Conservation (phyloP, 768 basidiomycete species). For the Leccinum imitatum region DNA sequence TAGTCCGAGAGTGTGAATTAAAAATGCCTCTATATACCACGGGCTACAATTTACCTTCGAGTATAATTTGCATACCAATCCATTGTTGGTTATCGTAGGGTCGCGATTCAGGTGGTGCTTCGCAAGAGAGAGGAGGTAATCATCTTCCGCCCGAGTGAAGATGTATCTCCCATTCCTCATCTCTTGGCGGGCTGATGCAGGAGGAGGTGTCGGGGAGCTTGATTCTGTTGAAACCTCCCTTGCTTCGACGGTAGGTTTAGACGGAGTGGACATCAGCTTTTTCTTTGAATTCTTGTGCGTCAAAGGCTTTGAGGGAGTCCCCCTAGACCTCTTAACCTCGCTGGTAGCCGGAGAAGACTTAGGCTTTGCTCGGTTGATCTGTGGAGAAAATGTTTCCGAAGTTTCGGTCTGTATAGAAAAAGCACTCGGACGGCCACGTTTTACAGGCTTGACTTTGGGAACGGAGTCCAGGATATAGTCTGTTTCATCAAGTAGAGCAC, state of each 20-base stretch:
- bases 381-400: conserved; percentile 3
- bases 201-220: conserved; percentile 49
- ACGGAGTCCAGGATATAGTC: conserved; percentile 43
- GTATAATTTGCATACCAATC: conserved; percentile 40
- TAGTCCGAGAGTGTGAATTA: conserved; percentile 25
- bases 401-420: conserved; percentile 16
- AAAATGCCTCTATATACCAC: not conserved
- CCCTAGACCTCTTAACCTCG: conserved; percentile 4
- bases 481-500: conserved; percentile 43
- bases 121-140: conserved; percentile 47
- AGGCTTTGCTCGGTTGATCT: conserved; percentile 4
- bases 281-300: conserved; percentile 12
- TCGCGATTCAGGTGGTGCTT: conserved; percentile 49
- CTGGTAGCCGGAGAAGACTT: conserved; percentile 5
- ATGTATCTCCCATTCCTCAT: conserved; percentile 35
- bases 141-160: conserved; percentile 52
- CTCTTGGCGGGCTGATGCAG: conserved; percentile 30
- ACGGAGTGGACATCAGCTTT: not conserved
- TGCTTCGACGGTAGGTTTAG: not conserved
- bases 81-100: conserved; percentile 39
- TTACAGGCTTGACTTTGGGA: conserved; percentile 23
- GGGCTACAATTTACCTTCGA: conserved; percentile 42
- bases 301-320: conserved; percentile 9
- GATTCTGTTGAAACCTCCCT: conserved; percentile 6
- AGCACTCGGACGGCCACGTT: conserved; percentile 23